Percentiles rank a stretch among this genome's conserved stretches.
These are phyloP conservation scores for Diplodia scrobiculata DNA, from an alignment of 2,329 filamentous ascomycete species.

Conservation along the genomic window DNA sequence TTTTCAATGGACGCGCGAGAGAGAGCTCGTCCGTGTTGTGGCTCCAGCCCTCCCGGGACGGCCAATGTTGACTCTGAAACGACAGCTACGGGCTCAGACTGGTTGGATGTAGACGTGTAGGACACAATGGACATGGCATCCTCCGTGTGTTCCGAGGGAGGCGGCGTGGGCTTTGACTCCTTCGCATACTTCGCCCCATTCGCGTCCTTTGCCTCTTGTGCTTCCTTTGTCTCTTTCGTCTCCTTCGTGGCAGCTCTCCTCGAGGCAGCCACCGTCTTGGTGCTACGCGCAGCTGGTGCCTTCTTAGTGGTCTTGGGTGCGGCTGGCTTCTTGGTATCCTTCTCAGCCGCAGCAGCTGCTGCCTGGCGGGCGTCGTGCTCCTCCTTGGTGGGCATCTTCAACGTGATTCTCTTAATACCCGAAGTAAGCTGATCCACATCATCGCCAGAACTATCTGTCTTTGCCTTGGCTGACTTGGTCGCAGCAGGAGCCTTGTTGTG, in stretches of 20 bases:
- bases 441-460: constrained; percentile 36
- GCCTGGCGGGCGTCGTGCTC: constrained; percentile 57
- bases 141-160: neutral
- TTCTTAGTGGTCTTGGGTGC: constrained; percentile 42
- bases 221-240: constrained; percentile 3
- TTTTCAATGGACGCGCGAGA: constrained; percentile 26
- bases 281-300: constrained; percentile 28
- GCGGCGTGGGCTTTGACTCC: neutral
- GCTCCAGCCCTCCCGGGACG: neutral
- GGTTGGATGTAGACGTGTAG: constrained; percentile 14
- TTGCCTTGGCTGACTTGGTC: neutral
- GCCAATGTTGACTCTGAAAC: neutral
- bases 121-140: constrained; percentile 16
- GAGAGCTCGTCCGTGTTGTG: constrained; percentile 7
- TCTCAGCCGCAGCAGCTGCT: constrained; percentile 45
- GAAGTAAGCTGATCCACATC: constrained; percentile 56
- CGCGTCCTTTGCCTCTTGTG: constrained; percentile 23
- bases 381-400: constrained; percentile 61
- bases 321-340: constrained; percentile 38
- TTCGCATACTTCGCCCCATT: constrained; percentile 1
- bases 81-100: neutral
- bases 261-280: constrained; percentile 30
- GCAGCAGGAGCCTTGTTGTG: neutral
- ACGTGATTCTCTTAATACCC: constrained; percentile 60
- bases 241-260: constrained; percentile 32